These are phyloP conservation scores for Tulasnella sp. DNA, from an alignment of 768 basidiomycete species.

Conservation along the genomic window DNA sequence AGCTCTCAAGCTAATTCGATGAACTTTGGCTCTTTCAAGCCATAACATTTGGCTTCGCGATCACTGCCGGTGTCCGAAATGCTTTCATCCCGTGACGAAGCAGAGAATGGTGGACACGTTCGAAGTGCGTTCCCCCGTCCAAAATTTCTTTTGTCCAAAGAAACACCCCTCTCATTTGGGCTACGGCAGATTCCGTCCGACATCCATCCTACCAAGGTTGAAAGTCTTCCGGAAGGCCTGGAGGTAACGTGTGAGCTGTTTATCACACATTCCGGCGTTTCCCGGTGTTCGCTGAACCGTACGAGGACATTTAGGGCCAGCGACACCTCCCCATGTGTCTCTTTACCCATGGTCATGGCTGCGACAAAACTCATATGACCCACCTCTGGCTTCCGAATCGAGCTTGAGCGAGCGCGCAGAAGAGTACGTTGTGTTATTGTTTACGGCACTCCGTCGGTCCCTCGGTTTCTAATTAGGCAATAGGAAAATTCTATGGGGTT, in stretches of 20 bases:
- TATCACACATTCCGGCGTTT: not conserved
- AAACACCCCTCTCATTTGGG: not conserved
- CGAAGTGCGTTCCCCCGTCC: constrained; percentile 54
- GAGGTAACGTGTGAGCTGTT: constrained; percentile 68
- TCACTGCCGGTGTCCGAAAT: constrained; percentile 85
- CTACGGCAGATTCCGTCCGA: constrained; percentile 69
- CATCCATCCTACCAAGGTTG: constrained; percentile 64
- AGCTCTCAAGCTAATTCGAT: not conserved
- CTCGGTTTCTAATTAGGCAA: not conserved
- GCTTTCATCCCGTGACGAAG: constrained; percentile 86
- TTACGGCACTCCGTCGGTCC: not conserved
- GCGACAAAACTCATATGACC: constrained; percentile 76
- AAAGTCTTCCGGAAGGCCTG: constrained; percentile 64
- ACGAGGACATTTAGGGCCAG: constrained; percentile 52
- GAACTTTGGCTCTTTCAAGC: constrained; percentile 48
- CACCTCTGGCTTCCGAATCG: constrained; percentile 45
- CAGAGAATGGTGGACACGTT: constrained; percentile 89
- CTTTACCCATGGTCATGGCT: constrained; percentile 90
- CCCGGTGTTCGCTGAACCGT: constrained; percentile 13
- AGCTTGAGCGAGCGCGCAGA: not conserved
- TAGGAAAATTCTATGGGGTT: constrained; percentile 81
- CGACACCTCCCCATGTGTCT: constrained; percentile 68
- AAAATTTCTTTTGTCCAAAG: not conserved
- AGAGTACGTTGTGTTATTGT: not conserved
- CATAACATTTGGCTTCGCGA: constrained; percentile 92